phyloP scores from a whole-genome alignment of 441 rosid genomes.

The Gossypium gossypioides region DNA sequence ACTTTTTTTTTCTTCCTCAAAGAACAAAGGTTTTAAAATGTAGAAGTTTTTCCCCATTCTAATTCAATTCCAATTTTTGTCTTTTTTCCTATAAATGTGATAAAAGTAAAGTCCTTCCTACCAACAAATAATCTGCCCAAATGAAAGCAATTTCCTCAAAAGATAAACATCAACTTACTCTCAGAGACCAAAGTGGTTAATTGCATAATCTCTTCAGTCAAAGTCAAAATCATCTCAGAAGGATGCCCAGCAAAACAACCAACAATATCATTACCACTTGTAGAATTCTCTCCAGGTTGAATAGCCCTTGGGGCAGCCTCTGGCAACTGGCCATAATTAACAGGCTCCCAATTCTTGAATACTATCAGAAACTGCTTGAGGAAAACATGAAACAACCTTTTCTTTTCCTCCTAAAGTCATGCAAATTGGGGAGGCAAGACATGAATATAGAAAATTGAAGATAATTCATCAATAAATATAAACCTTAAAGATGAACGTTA shows the following conservation, averaged over 20 bases:
- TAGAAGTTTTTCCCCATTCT: background rate
- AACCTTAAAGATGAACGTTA: background rate
- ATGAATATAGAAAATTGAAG: background rate
- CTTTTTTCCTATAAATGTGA: background rate
- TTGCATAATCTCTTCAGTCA: conserved; percentile 44
- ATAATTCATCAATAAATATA: background rate
- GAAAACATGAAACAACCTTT: conserved; percentile 45
- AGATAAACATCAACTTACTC: conserved; percentile 37
- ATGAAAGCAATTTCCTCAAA: conserved; percentile 4
- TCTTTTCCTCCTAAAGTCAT: conserved; percentile 50
- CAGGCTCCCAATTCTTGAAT: conserved; percentile 61
- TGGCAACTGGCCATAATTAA: conserved; percentile 29
- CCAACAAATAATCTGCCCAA: conserved; percentile 12
- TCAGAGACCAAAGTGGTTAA: conserved; percentile 37
- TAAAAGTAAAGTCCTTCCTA: background rate
- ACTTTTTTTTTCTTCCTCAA: background rate
- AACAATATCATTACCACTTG: conserved; percentile 24
- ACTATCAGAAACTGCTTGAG: conserved; percentile 50
- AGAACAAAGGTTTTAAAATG: background rate
- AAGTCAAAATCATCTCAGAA: conserved; percentile 38
- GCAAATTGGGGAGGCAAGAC: background rate
- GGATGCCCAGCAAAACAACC: conserved; percentile 70
- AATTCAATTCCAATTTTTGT: background rate
- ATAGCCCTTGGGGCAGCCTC: conserved; percentile 30
- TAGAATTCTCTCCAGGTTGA: conserved; percentile 28